These are phyloP conservation scores for Penicillium sp. DNA, from an alignment of 2,329 filamentous ascomycete genomes.

Conservation along the genomic window DNA sequence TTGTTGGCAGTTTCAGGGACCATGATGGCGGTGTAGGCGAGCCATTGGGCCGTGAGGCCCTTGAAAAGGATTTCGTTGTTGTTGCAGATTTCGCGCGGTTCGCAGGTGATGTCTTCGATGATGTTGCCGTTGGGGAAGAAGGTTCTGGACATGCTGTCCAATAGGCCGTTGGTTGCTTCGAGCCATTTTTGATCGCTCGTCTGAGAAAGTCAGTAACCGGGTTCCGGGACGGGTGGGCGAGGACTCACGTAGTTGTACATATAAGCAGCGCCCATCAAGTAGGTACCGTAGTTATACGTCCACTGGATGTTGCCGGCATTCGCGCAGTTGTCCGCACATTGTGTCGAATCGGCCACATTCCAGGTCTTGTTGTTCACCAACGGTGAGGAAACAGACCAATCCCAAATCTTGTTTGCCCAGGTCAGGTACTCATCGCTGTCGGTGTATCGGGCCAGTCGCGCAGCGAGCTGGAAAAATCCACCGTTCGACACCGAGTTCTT, in stretches of 20 bases:
- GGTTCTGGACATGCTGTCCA: conserved; percentile 46
- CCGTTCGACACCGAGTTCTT: conserved; percentile 81
- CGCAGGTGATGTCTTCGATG: conserved; percentile 53
- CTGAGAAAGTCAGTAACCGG: background rate
- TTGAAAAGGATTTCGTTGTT: conserved; percentile 73
- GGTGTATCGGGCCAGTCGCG: conserved; percentile 67
- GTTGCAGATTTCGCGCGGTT: conserved; percentile 51
- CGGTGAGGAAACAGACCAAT: conserved; percentile 57
- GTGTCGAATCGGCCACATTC: conserved; percentile 64
- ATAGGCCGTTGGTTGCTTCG: conserved; percentile 54
- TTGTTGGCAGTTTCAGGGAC: conserved; percentile 57
- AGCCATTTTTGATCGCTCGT: conserved; percentile 57
- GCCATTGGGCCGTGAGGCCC: conserved; percentile 66
- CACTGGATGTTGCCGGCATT: conserved; percentile 63
- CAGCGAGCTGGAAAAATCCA: conserved; percentile 77
- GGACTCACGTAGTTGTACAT: conserved; percentile 63
- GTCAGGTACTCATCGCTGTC: conserved; percentile 63
- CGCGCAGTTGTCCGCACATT: conserved; percentile 57
- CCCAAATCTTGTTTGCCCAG: conserved; percentile 61
- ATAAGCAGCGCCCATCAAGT: conserved; percentile 60
- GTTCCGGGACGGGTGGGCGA: background rate
- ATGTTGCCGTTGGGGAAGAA: conserved; percentile 52
- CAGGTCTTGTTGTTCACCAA: conserved; percentile 61
- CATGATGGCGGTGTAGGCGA: conserved; percentile 60
- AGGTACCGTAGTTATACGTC: conserved; percentile 64